Evolutionary conservation across 345 rosid species (phyloP).

Genomic region (Dipteronia dyeriana): DNA sequence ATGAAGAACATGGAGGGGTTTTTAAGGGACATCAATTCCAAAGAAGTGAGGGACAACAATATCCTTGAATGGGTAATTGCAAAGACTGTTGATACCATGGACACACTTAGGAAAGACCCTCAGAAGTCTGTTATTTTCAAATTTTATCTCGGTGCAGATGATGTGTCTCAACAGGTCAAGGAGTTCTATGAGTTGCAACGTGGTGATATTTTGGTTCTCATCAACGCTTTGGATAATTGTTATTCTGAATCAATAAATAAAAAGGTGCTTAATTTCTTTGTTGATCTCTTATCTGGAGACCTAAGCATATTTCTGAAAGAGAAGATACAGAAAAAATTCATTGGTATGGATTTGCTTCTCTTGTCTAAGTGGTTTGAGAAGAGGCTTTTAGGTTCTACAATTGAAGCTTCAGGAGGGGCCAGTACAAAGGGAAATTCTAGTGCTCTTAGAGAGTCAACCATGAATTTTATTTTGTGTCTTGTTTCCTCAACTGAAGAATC

Average conservation of each 20-base stretch:
- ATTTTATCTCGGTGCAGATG: slow-evolving; percentile 67
- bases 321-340: slow-evolving; percentile 57
- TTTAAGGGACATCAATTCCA: slow-evolving; percentile 55
- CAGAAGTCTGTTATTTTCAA: slow-evolving; percentile 51
- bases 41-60: slow-evolving; percentile 47
- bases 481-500: slow-evolving; percentile 51
- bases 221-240: slow-evolving; percentile 71
- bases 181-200: slow-evolving; percentile 46
- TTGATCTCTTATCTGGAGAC: slow-evolving; percentile 75
- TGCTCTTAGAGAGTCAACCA: slow-evolving; percentile 77
- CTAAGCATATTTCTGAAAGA: slow-evolving; percentile 56
- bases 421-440: slow-evolving; percentile 63
- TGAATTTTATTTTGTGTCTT: slow-evolving; percentile 68
- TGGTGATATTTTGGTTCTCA: slow-evolving; percentile 75
- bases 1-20: slow-evolving; percentile 81
- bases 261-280: slow-evolving; percentile 81
- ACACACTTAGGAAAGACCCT: slow-evolving; percentile 74
- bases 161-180: slow-evolving; percentile 43
- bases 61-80: slow-evolving; percentile 72
- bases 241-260: slow-evolving; percentile 68
- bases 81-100: slow-evolving; percentile 67
- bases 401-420: slow-evolving; percentile 52
- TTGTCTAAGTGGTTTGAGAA: slow-evolving; percentile 90
- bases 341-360: slow-evolving; percentile 60
- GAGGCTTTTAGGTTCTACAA: slow-evolving; percentile 70